Percentiles rank a stretch among this genome's conserved stretches.
phyloP scores from a whole-genome alignment of 164 flowering plant species.

The Pachysandra terminalis region DNA sequence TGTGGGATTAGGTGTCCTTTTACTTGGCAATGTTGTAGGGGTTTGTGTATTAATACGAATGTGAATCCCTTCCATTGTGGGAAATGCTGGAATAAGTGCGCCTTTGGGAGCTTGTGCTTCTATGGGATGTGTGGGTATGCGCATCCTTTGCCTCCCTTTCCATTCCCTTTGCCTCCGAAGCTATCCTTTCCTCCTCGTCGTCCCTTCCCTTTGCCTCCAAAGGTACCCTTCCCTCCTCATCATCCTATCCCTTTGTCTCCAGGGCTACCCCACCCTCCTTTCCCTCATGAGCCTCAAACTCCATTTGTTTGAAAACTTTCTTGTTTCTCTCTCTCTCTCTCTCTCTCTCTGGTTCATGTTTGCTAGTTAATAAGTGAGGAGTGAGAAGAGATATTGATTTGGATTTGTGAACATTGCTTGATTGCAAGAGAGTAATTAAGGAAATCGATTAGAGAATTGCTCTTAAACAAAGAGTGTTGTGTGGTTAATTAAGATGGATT shows the following conservation, averaged over 20 bases:
- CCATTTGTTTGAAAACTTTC: no score
- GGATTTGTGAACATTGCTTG: no score
- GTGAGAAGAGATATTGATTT: no score
- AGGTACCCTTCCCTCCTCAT: background rate
- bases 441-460: no score
- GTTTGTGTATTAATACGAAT: constrained; percentile 47
- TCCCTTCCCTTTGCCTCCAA: background rate
- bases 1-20: constrained; percentile 64
- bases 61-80: constrained; percentile 62
- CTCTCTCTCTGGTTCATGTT: no score
- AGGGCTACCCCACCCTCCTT: no score
- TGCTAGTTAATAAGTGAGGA: no score
- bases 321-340: no score
- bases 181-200: constrained; percentile 5
- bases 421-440: no score
- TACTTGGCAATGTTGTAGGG: constrained; percentile 64
- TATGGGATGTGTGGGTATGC: constrained; percentile 80
- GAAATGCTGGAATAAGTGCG: constrained; percentile 44
- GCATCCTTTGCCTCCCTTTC: constrained; percentile 36
- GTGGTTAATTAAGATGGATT: no score
- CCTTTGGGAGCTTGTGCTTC: constrained; percentile 36
- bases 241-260: background rate
- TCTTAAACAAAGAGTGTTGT: no score
- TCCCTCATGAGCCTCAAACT: no score
- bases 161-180: constrained; percentile 23